phyloP scores from a whole-genome alignment of 805 yeast species.

The Spencermartinsiella europaea region DNA sequence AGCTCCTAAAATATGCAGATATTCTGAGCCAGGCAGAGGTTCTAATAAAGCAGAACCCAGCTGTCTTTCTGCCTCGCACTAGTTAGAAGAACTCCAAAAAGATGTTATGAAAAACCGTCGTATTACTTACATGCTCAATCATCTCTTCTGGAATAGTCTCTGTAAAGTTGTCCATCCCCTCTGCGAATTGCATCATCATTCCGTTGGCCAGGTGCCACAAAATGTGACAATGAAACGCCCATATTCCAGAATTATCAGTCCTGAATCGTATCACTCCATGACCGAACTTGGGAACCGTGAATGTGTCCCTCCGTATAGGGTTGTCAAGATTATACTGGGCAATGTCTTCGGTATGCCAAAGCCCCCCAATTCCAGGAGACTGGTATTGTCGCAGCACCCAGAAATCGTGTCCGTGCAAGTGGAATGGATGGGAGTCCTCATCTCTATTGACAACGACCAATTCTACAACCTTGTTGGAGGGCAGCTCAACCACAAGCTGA shows the following conservation, averaged over 20 bases:
- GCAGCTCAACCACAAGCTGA: slow-evolving; percentile 54
- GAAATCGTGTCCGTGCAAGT: slow-evolving; percentile 84
- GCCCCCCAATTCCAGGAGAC: slow-evolving; percentile 45
- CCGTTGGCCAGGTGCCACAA: slow-evolving; percentile 95
- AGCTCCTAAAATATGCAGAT: neutral
- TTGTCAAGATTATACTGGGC: slow-evolving; percentile 39
- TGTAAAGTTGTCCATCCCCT: slow-evolving; percentile 27
- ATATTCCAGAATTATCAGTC: slow-evolving; percentile 87
- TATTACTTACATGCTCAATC: slow-evolving; percentile 19
- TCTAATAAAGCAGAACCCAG: slow-evolving; percentile 87
- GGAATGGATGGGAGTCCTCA: slow-evolving; percentile 79
- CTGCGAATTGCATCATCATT: slow-evolving; percentile 36
- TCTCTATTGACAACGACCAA: slow-evolving; percentile 74
- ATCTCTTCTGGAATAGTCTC: slow-evolving; percentile 24
- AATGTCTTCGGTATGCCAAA: slow-evolving; percentile 37
- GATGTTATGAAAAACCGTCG: neutral
- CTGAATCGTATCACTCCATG: slow-evolving; percentile 51
- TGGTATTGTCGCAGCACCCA: slow-evolving; percentile 61
- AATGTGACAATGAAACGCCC: slow-evolving; percentile 93
- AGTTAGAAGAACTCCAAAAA: neutral
- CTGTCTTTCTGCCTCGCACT: slow-evolving; percentile 62
- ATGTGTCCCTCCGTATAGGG: slow-evolving; percentile 70
- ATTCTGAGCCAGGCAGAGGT: slow-evolving; percentile 52
- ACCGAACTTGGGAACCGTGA: slow-evolving; percentile 46
- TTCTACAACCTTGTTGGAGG: slow-evolving; percentile 59